Evolutionary conservation across 768 basidiomycete species (phyloP), one percentile per base, ranked within the genome.

Genomic region (Erythrobasidium yunnanense): DNA sequence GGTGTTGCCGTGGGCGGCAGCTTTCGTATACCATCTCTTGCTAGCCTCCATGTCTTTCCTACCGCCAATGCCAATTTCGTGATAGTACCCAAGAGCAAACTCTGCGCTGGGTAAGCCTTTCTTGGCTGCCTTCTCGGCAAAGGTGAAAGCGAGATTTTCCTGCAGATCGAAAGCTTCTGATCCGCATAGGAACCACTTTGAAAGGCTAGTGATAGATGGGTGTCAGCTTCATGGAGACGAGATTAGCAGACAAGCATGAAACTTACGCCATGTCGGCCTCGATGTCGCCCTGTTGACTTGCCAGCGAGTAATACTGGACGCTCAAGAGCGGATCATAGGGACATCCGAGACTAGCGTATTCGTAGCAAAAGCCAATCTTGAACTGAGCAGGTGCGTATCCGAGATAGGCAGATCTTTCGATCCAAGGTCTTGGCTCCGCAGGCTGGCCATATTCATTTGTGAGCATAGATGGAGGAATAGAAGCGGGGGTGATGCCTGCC

Each of bases 141-240:
- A 97, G 0, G 85, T 87, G 69, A 83, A 83, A 1, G 93, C 91
- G 2, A 96, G 80, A 1, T 74, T 77, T 74, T 95, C 90, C 74
- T 92, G 67, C 66, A 69, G 69, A 4, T 71, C 71, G 32, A 71
- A 71, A n/a, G 74, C 77, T 11, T 79, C 78, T 0, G 85, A 84
- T 2, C 92, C 92, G 73, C 90, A 92, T 53, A 97, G 78, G 79
- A 95, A 96, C 92, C 93, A 97, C 77, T 95, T 96, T 76, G 84
- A 85, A 57, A 96, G 81, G 90, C 65, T 52, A 22, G 13, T 25
- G 13, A 23, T 4, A 38, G 27, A 32, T 38, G 6, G 35, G 13
- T 15, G 29, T 46, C 32, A 63, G 58, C 18, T 54, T 30, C 23
- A 17, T 1, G 3, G 1, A 6, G 35, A 20, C 1, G 17, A 65